Base-by-base conservation (phyloP, 2,329 filamentous ascomycete species). In the Colletotrichum gloeosporioides region DNA sequence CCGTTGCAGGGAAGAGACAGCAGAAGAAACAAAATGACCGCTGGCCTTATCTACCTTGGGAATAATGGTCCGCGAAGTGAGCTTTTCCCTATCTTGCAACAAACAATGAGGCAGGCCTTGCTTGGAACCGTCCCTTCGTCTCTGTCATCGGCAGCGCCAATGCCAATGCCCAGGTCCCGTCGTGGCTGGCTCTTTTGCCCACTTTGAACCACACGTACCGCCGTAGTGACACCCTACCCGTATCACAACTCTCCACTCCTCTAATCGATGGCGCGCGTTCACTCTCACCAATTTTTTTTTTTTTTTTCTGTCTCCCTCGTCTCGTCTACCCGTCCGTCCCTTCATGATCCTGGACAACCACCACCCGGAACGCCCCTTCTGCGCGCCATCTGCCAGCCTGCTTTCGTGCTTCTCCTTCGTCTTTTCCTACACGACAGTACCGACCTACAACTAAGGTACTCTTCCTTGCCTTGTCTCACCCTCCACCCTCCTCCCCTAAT, bases 381-480 rank as follows among this genome's bases (percentile, higher is more conserved):
- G 74, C 65, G 77, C 69, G 77, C 77, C 77, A 77, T 78, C 31
- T 71, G 53, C 57, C 74, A 74, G 67, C 76, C 77, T 70, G 71
- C 78, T 78, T 78, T 73, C 77, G 76, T 77, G 76, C 73, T 73
- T 67, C 76, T 59, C 39, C 39, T n/a, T 49, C 39, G 39, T 49
- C 39, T 44, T 44, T n/a, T n/a, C 39, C 39, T n/a, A n/a, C 39
- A n/a, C 32, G 16, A 44, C 18, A n/a, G 9, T 44, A 44, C 39
- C 39, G 39, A 44, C 44, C 44, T 53, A 53, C 44, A 53, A 22
- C 44, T 53, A 53, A 53, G 44, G 6, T 36, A 29, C 59, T 57
- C 32, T 68, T 68, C 77, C 66, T 69, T 73, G 63, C 71, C 71
- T 71, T 67, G 63, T 75, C 67, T 67, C 22, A 75, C 71, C 61